Evolutionary conservation across 345 rosid genomes (phyloP).

Genomic region (Melaleuca alternifolia): DNA sequence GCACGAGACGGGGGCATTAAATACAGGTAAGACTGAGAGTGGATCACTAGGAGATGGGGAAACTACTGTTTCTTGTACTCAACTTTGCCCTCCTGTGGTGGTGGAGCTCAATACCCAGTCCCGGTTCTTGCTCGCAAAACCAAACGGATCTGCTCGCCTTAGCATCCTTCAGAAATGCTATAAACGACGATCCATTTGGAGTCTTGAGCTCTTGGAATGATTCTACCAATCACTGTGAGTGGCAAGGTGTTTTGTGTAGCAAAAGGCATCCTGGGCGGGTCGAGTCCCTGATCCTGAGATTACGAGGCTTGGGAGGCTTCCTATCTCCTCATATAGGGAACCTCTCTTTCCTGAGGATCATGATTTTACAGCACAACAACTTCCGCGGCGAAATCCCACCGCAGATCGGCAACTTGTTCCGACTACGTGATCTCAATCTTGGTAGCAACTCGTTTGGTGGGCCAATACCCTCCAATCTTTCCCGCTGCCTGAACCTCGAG

Average conservation of each 20-base stretch:
- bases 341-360: neutral
- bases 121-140: neutral
- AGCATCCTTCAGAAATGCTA: accelerated
- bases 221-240: neutral
- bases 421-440: accelerated
- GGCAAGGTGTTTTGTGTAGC: neutral
- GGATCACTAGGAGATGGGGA: neutral
- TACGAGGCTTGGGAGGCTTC: neutral
- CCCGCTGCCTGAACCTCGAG: accelerated
- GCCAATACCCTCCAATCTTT: neutral
- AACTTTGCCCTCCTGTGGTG: neutral
- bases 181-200: neutral
- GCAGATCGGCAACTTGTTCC: neutral
- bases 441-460: neutral
- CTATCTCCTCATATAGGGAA: neutral
- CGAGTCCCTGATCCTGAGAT: accelerated
- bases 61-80: accelerated
- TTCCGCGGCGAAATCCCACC: accelerated
- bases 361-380: neutral
- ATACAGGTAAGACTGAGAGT: neutral
- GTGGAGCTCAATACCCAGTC: neutral
- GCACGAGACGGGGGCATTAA: neutral
- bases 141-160: neutral
- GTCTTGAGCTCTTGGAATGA: neutral
- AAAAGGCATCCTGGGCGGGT: neutral